These are phyloP conservation scores for Globisporangium carolinianum DNA, from an alignment of 352 stramenopile species.

Conservation along the genomic window DNA sequence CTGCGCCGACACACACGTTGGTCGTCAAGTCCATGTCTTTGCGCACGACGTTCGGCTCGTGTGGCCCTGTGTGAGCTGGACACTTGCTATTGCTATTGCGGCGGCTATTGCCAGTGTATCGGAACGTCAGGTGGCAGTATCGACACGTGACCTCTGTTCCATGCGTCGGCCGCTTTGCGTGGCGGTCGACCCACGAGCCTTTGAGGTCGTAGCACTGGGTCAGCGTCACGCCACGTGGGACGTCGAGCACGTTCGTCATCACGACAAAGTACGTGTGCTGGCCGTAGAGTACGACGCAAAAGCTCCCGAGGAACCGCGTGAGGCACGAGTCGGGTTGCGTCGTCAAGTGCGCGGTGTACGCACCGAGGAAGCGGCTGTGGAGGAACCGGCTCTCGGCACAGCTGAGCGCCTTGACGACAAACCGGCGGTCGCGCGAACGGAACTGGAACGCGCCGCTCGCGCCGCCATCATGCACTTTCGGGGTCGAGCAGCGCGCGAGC, in stretches of 20 bases:
- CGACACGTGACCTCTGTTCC: conserved; percentile 61
- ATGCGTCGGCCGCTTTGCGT: conserved; percentile 45
- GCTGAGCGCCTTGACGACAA: conserved; percentile 76
- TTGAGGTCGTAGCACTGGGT: conserved; percentile 88
- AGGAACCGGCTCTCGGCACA: conserved; percentile 54
- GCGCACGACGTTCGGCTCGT: conserved; percentile 69
- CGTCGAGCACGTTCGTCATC: conserved; percentile 88
- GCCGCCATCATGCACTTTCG: conserved; percentile 73
- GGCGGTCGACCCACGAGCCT: conserved; percentile 77
- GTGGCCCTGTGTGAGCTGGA: conserved; percentile 47
- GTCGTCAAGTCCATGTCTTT: conserved; percentile 81
- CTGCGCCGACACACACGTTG: conserved; percentile 56
- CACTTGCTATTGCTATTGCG: conserved; percentile 41
- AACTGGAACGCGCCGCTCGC: conserved; percentile 81
- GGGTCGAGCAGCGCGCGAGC: conserved; percentile 56
- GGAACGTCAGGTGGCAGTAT: conserved; percentile 68
- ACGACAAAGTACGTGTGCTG: conserved; percentile 74
- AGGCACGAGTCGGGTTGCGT: conserved; percentile 57
- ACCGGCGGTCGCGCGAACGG: conserved; percentile 61
- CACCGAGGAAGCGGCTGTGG: conserved; percentile 47
- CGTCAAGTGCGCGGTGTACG: conserved; percentile 56
- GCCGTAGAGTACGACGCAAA: conserved; percentile 76
- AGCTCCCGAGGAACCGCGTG: conserved; percentile 77
- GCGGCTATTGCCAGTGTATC: conserved; percentile 27
- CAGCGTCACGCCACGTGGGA: conserved; percentile 62